Evolutionary conservation across 495 filamentous ascomycete genomes (phyloP), one percentile per base, ranked within the genome.

Genomic region (Aspergillus coremiiformis): DNA sequence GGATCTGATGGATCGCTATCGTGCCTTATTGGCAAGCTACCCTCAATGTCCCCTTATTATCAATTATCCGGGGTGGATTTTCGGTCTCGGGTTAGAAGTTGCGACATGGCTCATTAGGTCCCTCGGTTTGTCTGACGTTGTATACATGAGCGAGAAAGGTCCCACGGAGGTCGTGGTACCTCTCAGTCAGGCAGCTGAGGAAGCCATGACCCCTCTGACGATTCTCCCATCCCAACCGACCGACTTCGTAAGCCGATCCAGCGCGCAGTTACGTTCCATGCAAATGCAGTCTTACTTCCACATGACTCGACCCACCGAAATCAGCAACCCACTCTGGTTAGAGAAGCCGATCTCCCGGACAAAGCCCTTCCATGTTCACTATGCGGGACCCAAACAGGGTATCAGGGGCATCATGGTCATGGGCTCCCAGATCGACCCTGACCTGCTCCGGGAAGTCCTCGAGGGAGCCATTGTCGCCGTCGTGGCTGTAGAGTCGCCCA

Each of bases 1-100:
- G 46, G 83, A 93, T 55, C 79, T 95, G 0, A 73, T 87, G 56
- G 63, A 77, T 12, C 73, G 80, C 29, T 91, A 90, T 62, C 77
- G 74, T 19, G 60, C 62, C 5, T 63, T 79, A 26, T 57, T 72
- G 6, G 61, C 61, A 15, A 62, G 51, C 20, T 66, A 72, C 49
- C 69, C 70, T 21, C 64, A 70, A 44, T 73, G 68, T 47, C 84
- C 86, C 3, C 72, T 96, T 7, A 72, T 96, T 8, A 78, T 96
- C 62, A 93, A 94, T 64, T 86, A 84, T 11, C 83, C 87, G 1
- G 88, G 88, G 19, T 93, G 89, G 89, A 82, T 91, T 23, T 84
- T 85, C 61, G 87, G 86, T 4, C 79, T 81, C 7, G 86, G 86
- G 2, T 67, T 91, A 5, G 84, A 89, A 58, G 72, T 91, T 10